These are phyloP conservation scores for Cladophialophora exuberans DNA, from an alignment of 2,329 filamentous ascomycete genomes.

Conservation along the genomic window DNA sequence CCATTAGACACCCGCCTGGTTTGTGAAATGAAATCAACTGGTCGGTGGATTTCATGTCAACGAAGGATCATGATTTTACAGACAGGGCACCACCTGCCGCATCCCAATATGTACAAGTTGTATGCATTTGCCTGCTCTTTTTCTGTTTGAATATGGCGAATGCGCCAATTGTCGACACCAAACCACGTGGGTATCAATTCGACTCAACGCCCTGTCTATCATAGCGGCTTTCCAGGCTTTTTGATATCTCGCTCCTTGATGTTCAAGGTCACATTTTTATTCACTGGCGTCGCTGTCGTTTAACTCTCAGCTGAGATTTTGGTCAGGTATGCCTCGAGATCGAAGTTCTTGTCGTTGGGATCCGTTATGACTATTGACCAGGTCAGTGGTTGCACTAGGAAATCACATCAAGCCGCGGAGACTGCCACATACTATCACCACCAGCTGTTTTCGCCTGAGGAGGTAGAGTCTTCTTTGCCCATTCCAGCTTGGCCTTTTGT, in stretches of 20 bases:
- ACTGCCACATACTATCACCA: constrained; percentile 39
- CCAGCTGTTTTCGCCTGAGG: constrained; percentile 45
- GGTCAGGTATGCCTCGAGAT: constrained; percentile 80
- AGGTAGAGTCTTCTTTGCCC: constrained; percentile 72
- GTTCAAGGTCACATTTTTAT: not conserved
- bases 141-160: constrained; percentile 7
- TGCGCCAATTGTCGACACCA: constrained; percentile 15
- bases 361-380: constrained; percentile 66
- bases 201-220: constrained; percentile 25
- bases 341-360: constrained; percentile 85
- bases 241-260: constrained; percentile 3
- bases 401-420: not conserved
- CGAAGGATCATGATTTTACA: constrained; percentile 26
- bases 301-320: constrained; percentile 32
- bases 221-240: constrained; percentile 5
- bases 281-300: not conserved
- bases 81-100: constrained; percentile 11
- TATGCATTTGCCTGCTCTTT: constrained; percentile 17
- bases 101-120: constrained; percentile 28
- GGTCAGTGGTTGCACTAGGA: constrained; percentile 29
- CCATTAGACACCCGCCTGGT: not conserved
- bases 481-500: constrained; percentile 89
- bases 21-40: no score
- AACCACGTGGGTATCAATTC: constrained; percentile 23
- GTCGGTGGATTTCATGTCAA: constrained; percentile 11